Base-by-base conservation (phyloP, 495 filamentous ascomycete species). In the Tuber umbilicatum region DNA sequence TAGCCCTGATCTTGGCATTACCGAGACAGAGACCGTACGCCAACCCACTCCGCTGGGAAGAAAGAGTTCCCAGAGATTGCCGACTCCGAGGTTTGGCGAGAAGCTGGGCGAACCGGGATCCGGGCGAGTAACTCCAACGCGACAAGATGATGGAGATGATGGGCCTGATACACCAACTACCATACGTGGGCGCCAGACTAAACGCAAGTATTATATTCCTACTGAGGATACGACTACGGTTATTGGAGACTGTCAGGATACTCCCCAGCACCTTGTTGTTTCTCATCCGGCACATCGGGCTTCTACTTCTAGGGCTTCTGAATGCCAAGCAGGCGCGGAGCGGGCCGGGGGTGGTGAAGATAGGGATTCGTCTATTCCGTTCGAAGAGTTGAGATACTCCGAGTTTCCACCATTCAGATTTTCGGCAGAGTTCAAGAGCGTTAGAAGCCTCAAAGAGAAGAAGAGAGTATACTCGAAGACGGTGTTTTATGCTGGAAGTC, bases 401-500 rank as follows among this genome's bases (percentile, higher is more conserved):
- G 83, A 87, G 69, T 89, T 85, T 76, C 88, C 88, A 40, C 88
- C 88, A 14, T 89, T 89, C 82, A 84, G 88, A 4, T 89, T 89
- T 74, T 84, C 87, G 27, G 88, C 86, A 31, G 88, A 89, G 75
- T 89, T 89, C 74, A 87, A 85, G 7, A 87, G 86, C 72, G 86
- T 88, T 9, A 82, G 85, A 21, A 81, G 84, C 16, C 82, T 89
- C 43, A 89, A 88, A 73, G 88, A 89, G 78, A 88, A 88, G 83
- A 89, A 89, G 76, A 81, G 88, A 7, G 87, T 89, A 2, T 89
- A 88, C 75, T 87, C 86, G 31, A 86, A 87, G 41, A 89, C 88
- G 10, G 88, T 89, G n/a, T 89, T 88, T 78, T 89, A 89, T 74
- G 88, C 88, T 23, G 88, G 88, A 27, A 86, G 84, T 45, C 83